Evolutionary conservation across 202 grass and related monocot genomes (phyloP), one percentile per base, ranked within the genome.

Genomic region (Digitaria exilis): DNA sequence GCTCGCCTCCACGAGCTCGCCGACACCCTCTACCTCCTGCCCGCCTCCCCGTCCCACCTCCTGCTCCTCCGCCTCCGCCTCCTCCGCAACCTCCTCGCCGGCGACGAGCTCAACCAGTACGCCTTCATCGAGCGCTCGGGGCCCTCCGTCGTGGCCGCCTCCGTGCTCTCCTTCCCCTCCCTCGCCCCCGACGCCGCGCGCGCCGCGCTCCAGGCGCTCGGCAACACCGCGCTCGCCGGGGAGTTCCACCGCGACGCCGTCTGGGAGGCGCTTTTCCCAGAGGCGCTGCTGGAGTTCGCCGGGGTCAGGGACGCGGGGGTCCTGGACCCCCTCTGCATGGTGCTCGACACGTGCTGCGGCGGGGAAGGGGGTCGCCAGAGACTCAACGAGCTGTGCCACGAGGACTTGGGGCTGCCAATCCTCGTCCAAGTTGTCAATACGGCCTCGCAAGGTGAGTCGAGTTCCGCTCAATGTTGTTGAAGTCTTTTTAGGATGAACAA

Each of bases 321-420:
- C 19, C 83, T 90, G 55, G 92, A 91, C 50, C 89, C 96, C 4
- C 87, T 98, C 1, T 98, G 91, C 84, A 98, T 98, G 96, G 80
- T 96, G 79, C 78, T 98, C 32, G 96, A 98, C 77, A 90, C 89
- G 11, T 98, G 96, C 80, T 95, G 92, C 74, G 85, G 91, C 4
- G 91, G 73, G 18, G 64, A 72, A 26, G 91, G 89, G 28, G 92
- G 91, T 11, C 70, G 75, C 35, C 9, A 16, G 73, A 90, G 96
- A 81, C 64, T 98, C 52, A 29, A 77, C 31, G 87, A 93, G 65
- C 89, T 95, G 5, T 98, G 83, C 79, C 77, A 74, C 3, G 34
- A 79, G 57, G 85, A 74, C 16, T 28, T 62, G 2, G 93, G 96
- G 21, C 28, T 94, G 31, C 70, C 45, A 5, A 82, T 92, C 62